A percentile compares a stretch with the other conserved stretches of the same genome.
These are phyloP conservation scores for Calamus simplicifolius DNA, from an alignment of 176 grass and related monocot species.

Conservation along the genomic window DNA sequence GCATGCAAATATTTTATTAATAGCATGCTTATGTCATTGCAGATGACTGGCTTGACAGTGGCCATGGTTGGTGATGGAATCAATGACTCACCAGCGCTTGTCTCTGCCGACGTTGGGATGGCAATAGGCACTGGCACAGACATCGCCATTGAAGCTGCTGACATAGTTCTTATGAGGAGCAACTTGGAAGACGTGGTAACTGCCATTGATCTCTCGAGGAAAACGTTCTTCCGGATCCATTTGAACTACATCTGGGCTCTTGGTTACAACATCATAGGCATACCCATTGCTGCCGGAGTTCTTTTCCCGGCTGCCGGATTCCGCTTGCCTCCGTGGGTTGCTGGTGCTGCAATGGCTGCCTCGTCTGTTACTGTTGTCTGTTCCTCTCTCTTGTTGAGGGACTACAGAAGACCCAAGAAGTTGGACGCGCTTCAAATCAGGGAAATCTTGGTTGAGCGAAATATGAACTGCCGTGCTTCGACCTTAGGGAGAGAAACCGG, in stretches of 20 bases:
- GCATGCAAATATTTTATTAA: background rate
- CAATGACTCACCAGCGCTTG: constrained; percentile 88
- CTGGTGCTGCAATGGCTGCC: constrained; percentile 89
- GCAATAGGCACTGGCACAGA: constrained; percentile 85
- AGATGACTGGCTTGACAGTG: constrained; percentile 63
- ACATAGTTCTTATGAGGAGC: constrained; percentile 96
- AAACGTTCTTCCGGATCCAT: constrained; percentile 82
- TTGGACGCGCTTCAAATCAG: constrained; percentile 24
- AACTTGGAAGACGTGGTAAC: constrained; percentile 93
- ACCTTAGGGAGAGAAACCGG: too few species aligned
- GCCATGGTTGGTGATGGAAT: constrained; percentile 95
- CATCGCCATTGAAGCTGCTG: constrained; percentile 86
- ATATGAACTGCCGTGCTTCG: too few species aligned
- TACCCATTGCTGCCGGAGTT: constrained; percentile 64
- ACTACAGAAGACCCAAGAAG: constrained; percentile 64
- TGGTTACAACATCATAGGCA: constrained; percentile 83
- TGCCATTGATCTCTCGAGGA: constrained; percentile 84
- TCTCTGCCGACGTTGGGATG: constrained; percentile 73
- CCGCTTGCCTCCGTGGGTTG: constrained; percentile 81
- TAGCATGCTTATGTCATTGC: background rate
- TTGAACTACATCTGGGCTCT: constrained; percentile 97
- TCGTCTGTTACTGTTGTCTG: constrained; percentile 88
- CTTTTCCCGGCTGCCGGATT: constrained; percentile 68
- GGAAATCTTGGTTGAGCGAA: constrained; percentile 20
- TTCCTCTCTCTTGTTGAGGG: constrained; percentile 75